These are phyloP conservation scores for Sequoiadendron giganteum DNA, from an alignment of 75 land plant genomes.

Conservation along the genomic window DNA sequence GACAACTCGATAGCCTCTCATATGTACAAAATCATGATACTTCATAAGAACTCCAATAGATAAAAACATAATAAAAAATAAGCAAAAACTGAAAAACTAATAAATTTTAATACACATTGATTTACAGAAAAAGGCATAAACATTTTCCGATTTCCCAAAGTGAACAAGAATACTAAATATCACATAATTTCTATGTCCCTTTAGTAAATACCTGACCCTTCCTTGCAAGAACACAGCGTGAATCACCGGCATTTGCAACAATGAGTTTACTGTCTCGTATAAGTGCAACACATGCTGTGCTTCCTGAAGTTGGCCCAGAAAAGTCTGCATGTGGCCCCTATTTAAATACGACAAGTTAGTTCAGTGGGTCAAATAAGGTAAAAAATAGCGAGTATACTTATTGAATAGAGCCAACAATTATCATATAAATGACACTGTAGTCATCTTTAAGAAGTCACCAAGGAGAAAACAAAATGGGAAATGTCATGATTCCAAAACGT, in stretches of 20 bases:
- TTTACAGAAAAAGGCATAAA: not conserved
- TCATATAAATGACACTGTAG: not conserved
- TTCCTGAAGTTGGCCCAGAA: slow-evolving; percentile 86
- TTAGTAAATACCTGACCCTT: slow-evolving; percentile 63
- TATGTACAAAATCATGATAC: not conserved
- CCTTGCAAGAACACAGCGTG: slow-evolving; percentile 90
- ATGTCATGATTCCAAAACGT: not conserved
- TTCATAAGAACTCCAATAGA: not conserved
- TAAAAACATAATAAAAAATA: not conserved
- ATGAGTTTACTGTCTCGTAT: slow-evolving; percentile 64
- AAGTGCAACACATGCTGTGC: slow-evolving; percentile 96
- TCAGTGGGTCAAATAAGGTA: not conserved
- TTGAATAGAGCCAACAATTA: not conserved
- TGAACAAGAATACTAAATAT: not conserved
- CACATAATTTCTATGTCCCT: not conserved
- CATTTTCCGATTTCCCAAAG: not conserved
- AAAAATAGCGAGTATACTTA: not conserved
- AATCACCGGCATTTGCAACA: slow-evolving; percentile 99
- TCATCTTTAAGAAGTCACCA: not conserved
- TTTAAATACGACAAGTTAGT: not conserved
- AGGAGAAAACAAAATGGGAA: not conserved
- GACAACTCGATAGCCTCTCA: slow-evolving; percentile 80
- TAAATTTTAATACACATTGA: not conserved
- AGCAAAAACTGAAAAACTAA: not conserved
- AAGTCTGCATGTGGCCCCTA: slow-evolving; percentile 89